Evolutionary conservation across 192 early-diverging fungal genomes (phyloP).

Genomic region (Coemansia sp.): DNA sequence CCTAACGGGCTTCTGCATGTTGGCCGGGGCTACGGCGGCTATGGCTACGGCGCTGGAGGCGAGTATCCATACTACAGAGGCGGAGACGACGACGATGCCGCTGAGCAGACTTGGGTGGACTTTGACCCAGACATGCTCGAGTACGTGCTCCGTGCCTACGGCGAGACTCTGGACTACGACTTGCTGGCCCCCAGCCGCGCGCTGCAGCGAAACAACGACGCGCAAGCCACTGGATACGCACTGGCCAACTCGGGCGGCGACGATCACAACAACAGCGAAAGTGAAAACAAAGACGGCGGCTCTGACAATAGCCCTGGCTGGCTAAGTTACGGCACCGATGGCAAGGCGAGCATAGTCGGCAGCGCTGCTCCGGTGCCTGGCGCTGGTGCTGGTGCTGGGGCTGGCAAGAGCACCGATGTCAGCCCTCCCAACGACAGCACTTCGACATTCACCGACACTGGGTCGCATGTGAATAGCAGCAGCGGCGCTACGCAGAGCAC

Average conservation of each 20-base stretch:
- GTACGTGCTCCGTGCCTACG: slow-evolving; percentile 54
- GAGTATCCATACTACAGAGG: slow-evolving; percentile 34
- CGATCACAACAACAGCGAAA: slow-evolving; percentile 12
- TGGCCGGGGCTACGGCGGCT: slow-evolving; percentile 28
- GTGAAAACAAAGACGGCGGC: not conserved
- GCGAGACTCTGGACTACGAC: slow-evolving; percentile 30
- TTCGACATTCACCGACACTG: slow-evolving; percentile 40
- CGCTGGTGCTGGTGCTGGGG: slow-evolving; percentile 29
- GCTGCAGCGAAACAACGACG: slow-evolving; percentile 9
- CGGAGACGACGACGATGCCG: slow-evolving; percentile 12
- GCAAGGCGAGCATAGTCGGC: not conserved
- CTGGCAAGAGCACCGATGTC: not conserved
- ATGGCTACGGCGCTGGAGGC: slow-evolving; percentile 17
- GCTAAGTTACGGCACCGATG: slow-evolving; percentile 35
- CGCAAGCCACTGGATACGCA: not conserved
- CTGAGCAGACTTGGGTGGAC: slow-evolving; percentile 56
- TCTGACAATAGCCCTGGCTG: slow-evolving; percentile 20
- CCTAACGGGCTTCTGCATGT: slow-evolving; percentile 42
- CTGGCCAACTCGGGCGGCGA: slow-evolving; percentile 8
- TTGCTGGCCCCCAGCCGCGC: slow-evolving; percentile 17
- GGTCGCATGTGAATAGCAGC: slow-evolving; percentile 49
- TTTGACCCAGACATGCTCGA: slow-evolving; percentile 58
- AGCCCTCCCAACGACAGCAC: slow-evolving; percentile 39
- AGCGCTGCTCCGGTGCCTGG: slow-evolving; percentile 31
- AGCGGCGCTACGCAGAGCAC: slow-evolving; percentile 52